These are phyloP conservation scores for Dothideomycetes sp. DNA, from an alignment of 2,329 filamentous ascomycete species.

Conservation along the genomic window DNA sequence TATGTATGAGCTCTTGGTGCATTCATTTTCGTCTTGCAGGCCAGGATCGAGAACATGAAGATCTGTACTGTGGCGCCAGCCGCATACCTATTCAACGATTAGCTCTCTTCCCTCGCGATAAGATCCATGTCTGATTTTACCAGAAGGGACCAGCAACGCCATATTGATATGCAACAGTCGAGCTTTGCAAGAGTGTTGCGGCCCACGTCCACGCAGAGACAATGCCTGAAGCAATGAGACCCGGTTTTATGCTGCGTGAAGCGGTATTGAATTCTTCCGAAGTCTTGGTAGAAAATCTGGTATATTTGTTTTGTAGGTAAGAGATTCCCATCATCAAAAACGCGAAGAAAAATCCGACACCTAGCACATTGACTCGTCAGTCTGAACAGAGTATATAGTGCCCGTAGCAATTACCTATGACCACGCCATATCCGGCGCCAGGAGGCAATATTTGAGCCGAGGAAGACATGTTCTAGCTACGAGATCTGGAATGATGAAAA, in stretches of 20 bases:
- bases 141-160: slow-evolving; percentile 21
- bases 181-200: slow-evolving; percentile 27
- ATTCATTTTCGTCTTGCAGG: slow-evolving; percentile 33
- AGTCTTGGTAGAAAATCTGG: slow-evolving; percentile 56
- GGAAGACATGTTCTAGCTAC: slow-evolving; percentile 4
- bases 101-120: too few relatives aligned
- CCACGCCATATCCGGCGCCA: slow-evolving; percentile 60
- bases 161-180: slow-evolving; percentile 26
- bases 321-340: slow-evolving; percentile 25
- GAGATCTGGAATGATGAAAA: too few relatives aligned
- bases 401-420: too few relatives aligned
- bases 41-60: slow-evolving; percentile 33
- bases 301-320: slow-evolving; percentile 36
- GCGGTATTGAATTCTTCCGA: slow-evolving; percentile 88
- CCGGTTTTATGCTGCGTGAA: slow-evolving; percentile 75
- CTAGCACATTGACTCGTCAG: background rate
- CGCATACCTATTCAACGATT: slow-evolving; percentile 30
- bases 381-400: too few relatives aligned
- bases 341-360: slow-evolving; percentile 46
- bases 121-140: too few relatives aligned
- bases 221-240: slow-evolving; percentile 73
- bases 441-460: slow-evolving; percentile 13
- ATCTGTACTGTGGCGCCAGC: slow-evolving; percentile 36
- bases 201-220: slow-evolving; percentile 79
- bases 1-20: slow-evolving; percentile 31